Evolutionary conservation across 176 grass and related monocot species (phyloP).

Genomic region (Aegilops bicornis): DNA sequence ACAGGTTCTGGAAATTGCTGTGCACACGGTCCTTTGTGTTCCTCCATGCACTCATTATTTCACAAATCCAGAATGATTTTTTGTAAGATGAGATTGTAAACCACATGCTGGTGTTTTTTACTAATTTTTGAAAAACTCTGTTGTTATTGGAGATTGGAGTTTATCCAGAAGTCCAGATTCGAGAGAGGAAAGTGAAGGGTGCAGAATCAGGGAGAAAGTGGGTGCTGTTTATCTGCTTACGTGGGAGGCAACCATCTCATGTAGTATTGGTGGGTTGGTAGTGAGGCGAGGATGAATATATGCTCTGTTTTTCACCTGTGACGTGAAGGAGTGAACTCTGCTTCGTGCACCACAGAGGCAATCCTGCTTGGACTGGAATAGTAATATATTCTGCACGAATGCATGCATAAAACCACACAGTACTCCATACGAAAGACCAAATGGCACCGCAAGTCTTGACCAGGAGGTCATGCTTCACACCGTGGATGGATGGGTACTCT

Average conservation of each 20-base stretch:
- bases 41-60: background rate
- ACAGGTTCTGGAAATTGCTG: slow-evolving; percentile 21
- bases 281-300: background rate
- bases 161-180: background rate
- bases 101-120: background rate
- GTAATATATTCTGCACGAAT: background rate
- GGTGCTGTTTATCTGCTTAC: slow-evolving; percentile 20
- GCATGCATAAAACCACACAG: background rate
- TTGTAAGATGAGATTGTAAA: background rate
- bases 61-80: background rate
- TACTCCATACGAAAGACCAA: background rate
- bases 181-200: slow-evolving; percentile 12
- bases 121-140: background rate
- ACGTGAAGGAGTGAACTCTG: background rate
- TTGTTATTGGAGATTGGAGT: slow-evolving; percentile 6
- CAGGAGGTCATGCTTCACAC: background rate
- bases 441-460: background rate
- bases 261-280: background rate
- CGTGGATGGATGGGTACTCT: background rate
- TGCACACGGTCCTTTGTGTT: background rate
- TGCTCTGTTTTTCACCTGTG: slow-evolving; percentile 34
- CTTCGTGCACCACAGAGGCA: background rate
- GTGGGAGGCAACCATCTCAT: slow-evolving; percentile 25
- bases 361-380: background rate
- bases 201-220: slow-evolving; percentile 16